phyloP scores from a whole-genome alignment of 2,329 filamentous ascomycete genomes.

The Curvularia sp. region DNA sequence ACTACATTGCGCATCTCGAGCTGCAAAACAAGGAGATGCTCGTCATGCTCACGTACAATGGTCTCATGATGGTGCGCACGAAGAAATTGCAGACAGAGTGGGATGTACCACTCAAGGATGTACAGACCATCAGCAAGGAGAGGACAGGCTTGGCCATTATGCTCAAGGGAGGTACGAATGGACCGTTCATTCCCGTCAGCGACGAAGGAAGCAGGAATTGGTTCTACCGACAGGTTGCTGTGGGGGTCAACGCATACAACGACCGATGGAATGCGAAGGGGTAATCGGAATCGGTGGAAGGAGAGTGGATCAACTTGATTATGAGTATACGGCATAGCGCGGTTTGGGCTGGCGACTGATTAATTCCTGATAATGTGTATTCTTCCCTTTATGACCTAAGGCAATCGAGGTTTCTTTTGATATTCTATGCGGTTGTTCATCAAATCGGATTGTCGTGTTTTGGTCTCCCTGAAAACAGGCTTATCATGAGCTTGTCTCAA shows the following conservation, averaged over 20 bases:
- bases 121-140: slow-evolving; percentile 97
- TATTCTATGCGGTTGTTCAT: background rate
- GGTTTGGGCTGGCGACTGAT: background rate
- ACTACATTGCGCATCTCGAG: slow-evolving; percentile 96
- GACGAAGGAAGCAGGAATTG: slow-evolving; percentile 78
- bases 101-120: slow-evolving; percentile 94
- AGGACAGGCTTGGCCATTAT: slow-evolving; percentile 89
- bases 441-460: background rate
- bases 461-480: background rate
- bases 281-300: slow-evolving; percentile 27
- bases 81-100: slow-evolving; percentile 88
- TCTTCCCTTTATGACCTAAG: background rate
- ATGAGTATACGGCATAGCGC: slow-evolving; percentile 15
- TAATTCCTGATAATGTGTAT: slow-evolving; percentile 12
- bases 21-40: slow-evolving; percentile 90
- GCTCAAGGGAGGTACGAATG: slow-evolving; percentile 87
- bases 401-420: background rate
- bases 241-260: slow-evolving; percentile 73
- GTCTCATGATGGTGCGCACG: slow-evolving; percentile 89
- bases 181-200: slow-evolving; percentile 92
- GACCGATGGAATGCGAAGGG: slow-evolving; percentile 71
- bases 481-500: background rate
- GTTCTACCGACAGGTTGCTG: slow-evolving; percentile 70
- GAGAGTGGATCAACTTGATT: background rate
- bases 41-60: slow-evolving; percentile 65